phyloP scores from a whole-genome alignment of 1,139 yeast genomes.

The Kurtzmaniella quercitrusa region DNA sequence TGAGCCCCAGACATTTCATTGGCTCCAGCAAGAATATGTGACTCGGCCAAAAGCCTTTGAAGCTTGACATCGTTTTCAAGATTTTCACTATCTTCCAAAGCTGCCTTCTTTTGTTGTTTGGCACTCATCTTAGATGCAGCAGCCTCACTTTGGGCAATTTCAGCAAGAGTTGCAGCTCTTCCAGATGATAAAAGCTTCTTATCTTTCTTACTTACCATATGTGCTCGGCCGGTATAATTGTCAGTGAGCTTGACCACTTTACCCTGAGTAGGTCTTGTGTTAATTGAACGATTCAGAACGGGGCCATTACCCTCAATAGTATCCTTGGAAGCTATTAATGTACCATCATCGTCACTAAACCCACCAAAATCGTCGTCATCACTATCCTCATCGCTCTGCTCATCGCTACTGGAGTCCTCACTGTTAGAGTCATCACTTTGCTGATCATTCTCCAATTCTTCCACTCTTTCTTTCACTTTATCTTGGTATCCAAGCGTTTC shows the following conservation, averaged over 20 bases:
- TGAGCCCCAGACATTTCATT: conserved; percentile 72
- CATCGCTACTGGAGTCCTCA: conserved; percentile 1
- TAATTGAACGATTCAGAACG: conserved; percentile 10
- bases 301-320: conserved; percentile 11
- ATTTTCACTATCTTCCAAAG: conserved; percentile 45
- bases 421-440: not conserved
- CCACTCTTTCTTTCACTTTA: conserved; percentile 30
- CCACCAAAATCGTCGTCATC: conserved; percentile 15
- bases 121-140: conserved; percentile 21
- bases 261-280: conserved; percentile 29
- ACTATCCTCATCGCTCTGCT: conserved; percentile 11
- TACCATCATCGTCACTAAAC: conserved; percentile 8
- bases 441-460: not conserved
- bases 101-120: conserved; percentile 23
- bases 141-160: conserved; percentile 26
- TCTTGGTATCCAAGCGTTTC: conserved; percentile 60
- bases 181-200: conserved; percentile 34
- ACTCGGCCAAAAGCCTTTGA: conserved; percentile 77
- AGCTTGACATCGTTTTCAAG: conserved; percentile 78
- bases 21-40: conserved; percentile 63
- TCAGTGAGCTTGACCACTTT: conserved; percentile 33
- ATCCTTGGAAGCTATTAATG: conserved; percentile 9
- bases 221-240: conserved; percentile 17
- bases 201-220: conserved; percentile 24
- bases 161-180: conserved; percentile 38